Evolutionary conservation across 2,329 filamentous ascomycete species (phyloP).

Genomic region (Phialemoniopsis sp.): DNA sequence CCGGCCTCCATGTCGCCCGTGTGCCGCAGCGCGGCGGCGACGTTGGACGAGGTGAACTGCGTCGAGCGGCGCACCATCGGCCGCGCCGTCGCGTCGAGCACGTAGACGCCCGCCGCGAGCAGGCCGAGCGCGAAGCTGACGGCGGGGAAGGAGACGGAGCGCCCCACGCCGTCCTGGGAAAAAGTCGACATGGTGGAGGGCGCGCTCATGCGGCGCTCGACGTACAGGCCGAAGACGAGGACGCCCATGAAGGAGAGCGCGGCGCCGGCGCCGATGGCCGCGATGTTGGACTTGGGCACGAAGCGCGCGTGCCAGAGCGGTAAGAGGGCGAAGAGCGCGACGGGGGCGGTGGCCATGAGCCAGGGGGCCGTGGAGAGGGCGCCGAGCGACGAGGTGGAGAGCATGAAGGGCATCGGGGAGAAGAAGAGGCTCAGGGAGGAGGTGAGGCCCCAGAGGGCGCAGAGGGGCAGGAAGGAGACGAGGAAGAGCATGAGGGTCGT

Average conservation of each 20-base stretch:
- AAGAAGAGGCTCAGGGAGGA: slow-evolving; percentile 43
- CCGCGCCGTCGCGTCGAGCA: slow-evolving; percentile 33
- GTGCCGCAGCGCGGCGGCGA: slow-evolving; percentile 38
- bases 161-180: slow-evolving; percentile 16
- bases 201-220: slow-evolving; percentile 26
- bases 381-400: slow-evolving; percentile 34
- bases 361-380: slow-evolving; percentile 40
- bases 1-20: slow-evolving; percentile 43
- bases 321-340: slow-evolving; percentile 23
- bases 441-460: slow-evolving; percentile 41
- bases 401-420: slow-evolving; percentile 34
- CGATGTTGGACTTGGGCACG: slow-evolving; percentile 25
- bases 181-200: slow-evolving; percentile 16
- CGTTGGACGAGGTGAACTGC: slow-evolving; percentile 42
- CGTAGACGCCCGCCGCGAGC: slow-evolving; percentile 35
- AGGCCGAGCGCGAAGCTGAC: slow-evolving; percentile 42
- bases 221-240: slow-evolving; percentile 40
- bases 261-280: slow-evolving; percentile 29
- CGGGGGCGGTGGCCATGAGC: slow-evolving; percentile 28
- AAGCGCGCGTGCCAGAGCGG: slow-evolving; percentile 19
- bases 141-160: slow-evolving; percentile 30
- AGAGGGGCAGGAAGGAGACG: slow-evolving; percentile 38
- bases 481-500: slow-evolving; percentile 42
- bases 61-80: slow-evolving; percentile 43
- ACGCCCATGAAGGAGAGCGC: slow-evolving; percentile 34